Evolutionary conservation across 345 rosid genomes (phyloP).

Genomic region (Cardiospermum halicacabum): DNA sequence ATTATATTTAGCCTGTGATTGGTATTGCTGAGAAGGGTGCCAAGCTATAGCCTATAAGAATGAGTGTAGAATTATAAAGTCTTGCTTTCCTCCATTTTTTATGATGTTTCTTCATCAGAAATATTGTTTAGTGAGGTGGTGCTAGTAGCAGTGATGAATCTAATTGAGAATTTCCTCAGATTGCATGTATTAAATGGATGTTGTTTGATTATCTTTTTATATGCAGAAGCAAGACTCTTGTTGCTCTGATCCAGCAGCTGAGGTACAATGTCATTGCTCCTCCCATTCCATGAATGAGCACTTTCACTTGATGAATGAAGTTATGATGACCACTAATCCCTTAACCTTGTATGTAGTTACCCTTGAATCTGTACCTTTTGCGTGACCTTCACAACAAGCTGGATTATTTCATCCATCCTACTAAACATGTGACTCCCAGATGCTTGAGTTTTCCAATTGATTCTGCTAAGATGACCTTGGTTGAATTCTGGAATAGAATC

Average conservation of each 20-base stretch:
- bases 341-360: conserved; percentile 49
- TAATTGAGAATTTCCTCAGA: neutral
- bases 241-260: conserved; percentile 63
- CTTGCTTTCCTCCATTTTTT: neutral
- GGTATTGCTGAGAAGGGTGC: neutral
- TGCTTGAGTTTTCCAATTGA: conserved; percentile 33
- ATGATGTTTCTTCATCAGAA: neutral
- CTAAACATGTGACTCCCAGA: conserved; percentile 35
- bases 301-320: neutral
- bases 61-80: neutral
- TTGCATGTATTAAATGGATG: conserved; percentile 1
- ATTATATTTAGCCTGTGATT: neutral
- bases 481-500: conserved; percentile 38
- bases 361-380: conserved; percentile 59
- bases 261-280: conserved; percentile 39
- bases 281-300: neutral
- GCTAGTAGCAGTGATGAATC: neutral
- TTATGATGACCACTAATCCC: conserved; percentile 1
- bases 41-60: neutral
- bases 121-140: neutral
- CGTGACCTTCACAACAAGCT: conserved; percentile 65
- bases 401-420: conserved; percentile 46
- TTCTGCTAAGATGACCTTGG: conserved; percentile 34
- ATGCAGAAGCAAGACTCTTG: conserved; percentile 49
- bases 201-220: conserved; percentile 16